Base-by-base conservation (phyloP, 1,284 basidiomycete genomes). In the Puccinia horiana region DNA sequence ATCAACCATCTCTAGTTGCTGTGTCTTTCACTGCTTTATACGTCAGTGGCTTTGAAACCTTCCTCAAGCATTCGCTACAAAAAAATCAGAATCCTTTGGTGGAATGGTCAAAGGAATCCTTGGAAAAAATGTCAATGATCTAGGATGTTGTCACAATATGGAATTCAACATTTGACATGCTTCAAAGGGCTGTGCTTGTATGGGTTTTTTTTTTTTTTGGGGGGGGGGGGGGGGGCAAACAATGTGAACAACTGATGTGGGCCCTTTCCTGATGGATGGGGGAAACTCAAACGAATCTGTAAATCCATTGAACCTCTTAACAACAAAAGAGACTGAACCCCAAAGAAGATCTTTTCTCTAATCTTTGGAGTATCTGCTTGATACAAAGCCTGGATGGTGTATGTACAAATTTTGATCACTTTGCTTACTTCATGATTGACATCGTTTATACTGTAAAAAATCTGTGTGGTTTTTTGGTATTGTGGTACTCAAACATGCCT, bases 131-230 rank as follows among this genome's bases (percentile, higher is more conserved):
- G n/a, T 72, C 26, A 8, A 29, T 72, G 47, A 26, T 72, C 20
- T 16, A 37, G 29, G 40, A 54, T 52, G 69, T 72, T 11, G 1
- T 47, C 0, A 72, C 69, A 4, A 3, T 26, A 20, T 72, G 69
- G 69, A 72, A 72, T 54, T 72, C 69, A n/a, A n/a, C n/a, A n/a
- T n/a, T n/a, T n/a, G n/a, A 14, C 1, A 72, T 72, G 69, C 69
- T 72, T 35, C 16, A 32, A 72, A n/a, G 44, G 12, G 69, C 69
- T 9, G 26, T 29, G 40, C 29, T 0, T 54, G 44, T 18, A 72
- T 72, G 3, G 11, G 44, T 16, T 23, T 32, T 4, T 72, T 72
- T 16, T 52, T 44, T 42, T n/a, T n/a, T n/a, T n/a, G n/a, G n/a
- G n/a, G n/a, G n/a, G n/a, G n/a, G n/a, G n/a, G n/a, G n/a, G n/a